These are phyloP conservation scores for Setaria italica DNA, from an alignment of 202 grass and related monocot species.

Conservation along the genomic window DNA sequence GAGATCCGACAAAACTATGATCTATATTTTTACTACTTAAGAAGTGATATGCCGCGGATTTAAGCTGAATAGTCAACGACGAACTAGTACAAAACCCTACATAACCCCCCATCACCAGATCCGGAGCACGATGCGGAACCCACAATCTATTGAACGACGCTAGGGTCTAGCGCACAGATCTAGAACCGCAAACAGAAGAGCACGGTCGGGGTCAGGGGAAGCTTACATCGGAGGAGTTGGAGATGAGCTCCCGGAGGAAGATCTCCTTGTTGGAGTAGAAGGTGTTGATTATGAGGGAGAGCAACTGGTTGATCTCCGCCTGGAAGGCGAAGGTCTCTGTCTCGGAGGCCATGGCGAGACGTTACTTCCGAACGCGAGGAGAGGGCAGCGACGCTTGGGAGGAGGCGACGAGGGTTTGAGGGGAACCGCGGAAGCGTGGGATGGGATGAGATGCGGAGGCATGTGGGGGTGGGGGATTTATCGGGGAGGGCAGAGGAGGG, in stretches of 20 bases:
- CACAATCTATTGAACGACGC: neutral
- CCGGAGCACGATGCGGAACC: neutral
- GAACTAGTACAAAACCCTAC: neutral
- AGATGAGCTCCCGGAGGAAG: conserved; percentile 97
- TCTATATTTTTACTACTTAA: neutral
- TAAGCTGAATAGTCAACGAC: neutral
- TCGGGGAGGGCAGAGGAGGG: neutral
- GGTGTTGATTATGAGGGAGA: conserved; percentile 98
- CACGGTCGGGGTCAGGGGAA: accelerated
- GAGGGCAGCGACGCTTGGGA: neutral
- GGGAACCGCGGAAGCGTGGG: neutral
- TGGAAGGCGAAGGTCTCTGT: conserved; percentile 99
- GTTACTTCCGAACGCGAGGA: neutral
- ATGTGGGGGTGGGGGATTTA: conserved; percentile 22
- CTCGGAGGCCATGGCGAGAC: conserved; percentile 70
- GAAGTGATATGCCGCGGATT: neutral
- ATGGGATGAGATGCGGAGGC: neutral
- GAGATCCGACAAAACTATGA: neutral
- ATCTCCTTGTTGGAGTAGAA: conserved; percentile 99
- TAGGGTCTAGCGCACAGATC: neutral
- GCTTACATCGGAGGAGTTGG: conserved; percentile 96
- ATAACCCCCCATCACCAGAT: neutral
- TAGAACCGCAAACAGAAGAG: neutral
- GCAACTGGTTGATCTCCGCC: conserved; percentile 99
- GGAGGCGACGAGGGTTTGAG: conserved; percentile 34